Conservation (phyloP, 768 basidiomycete genomes). For the Naematelia encephala region DNA sequence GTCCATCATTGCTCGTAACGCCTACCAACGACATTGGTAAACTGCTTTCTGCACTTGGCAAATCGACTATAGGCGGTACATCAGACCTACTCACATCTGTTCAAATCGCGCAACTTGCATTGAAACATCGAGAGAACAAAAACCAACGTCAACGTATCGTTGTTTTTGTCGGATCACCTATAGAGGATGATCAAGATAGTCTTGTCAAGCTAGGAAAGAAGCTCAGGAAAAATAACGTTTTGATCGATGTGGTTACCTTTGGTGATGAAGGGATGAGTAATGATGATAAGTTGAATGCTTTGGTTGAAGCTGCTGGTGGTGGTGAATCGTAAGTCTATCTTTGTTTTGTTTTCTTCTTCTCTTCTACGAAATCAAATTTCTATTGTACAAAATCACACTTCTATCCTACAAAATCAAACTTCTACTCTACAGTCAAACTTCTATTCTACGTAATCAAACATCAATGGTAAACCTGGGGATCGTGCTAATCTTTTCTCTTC, state of each 20-base stretch:
- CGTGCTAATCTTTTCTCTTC: no score
- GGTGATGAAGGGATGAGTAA: slow-evolving; percentile 68
- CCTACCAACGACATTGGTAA: slow-evolving; percentile 94
- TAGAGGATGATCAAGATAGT: slow-evolving; percentile 71
- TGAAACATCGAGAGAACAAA: slow-evolving; percentile 98
- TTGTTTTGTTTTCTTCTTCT: no score
- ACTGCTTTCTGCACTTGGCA: slow-evolving; percentile 70
- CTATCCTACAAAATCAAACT: not conserved
- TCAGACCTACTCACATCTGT: slow-evolving; percentile 88
- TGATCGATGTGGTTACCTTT: slow-evolving; percentile 84
- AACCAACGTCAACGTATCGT: slow-evolving; percentile 94
- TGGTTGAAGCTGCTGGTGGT: slow-evolving; percentile 68
- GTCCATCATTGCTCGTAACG: slow-evolving; percentile 93
- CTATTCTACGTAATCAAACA: not conserved
- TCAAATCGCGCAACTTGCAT: slow-evolving; percentile 87
- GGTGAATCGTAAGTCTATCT: slow-evolving; percentile 38
- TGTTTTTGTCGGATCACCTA: slow-evolving; percentile 86
- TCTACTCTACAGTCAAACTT: not conserved
- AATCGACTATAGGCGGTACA: slow-evolving; percentile 70
- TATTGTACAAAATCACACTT: no score
- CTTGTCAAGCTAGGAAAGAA: slow-evolving; percentile 91
- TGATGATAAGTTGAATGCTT: slow-evolving; percentile 66
- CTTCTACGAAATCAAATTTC: no score
- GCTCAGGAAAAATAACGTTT: slow-evolving; percentile 98
- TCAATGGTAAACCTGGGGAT: not conserved